Evolutionary conservation across 805 yeast genomes (phyloP), one percentile per base, ranked within the genome.

Genomic region (Jamesozyma spencerorum): DNA sequence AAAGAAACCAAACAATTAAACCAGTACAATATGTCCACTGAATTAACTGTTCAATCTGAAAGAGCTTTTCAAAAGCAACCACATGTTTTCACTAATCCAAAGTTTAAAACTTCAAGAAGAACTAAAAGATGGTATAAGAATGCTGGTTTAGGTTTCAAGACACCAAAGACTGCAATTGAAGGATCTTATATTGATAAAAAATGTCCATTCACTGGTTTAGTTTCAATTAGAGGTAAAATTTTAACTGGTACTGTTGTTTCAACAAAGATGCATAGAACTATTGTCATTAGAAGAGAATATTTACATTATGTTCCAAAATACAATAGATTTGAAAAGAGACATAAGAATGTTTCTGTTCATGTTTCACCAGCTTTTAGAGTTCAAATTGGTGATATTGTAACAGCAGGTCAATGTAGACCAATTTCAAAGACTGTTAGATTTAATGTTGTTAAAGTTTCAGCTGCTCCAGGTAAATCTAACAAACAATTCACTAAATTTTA

Each of bases 11-110:
- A n/a, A n/a, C n/a, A n/a, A n/a, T n/a, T n/a, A n/a, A n/a, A n/a
- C n/a, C n/a, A n/a, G n/a, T n/a, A n/a, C n/a, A 77, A 76, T 76
- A 92, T 90, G 97, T 94, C 97, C 71, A 84, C 97, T 75, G 98
- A 92, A 82, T 86, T 92, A 79, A 90, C 96, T 73, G 98, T 92
- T 79, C 98, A 92, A 83, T 84, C 97, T 71, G 98, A 92, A 82
- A 90, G 95, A 78, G 98, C 98, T 87, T 92, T 83, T 95, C 98
- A 92, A 82, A 92, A 92, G 99, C 99, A 92, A 85, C 98, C 97
- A 70, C 98, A 92, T 81, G 90, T 92, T 81, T 92, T 92, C 95
- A 88, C 87, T 78, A 92, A 92, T 90, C 87, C 97, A 81, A 92
- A 92, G 86, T 81, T 96, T 65, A 88, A 86, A 88, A 95, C 94